Conservation (phyloP, 202 grass and related monocot species). For the Setaria viridis region DNA sequence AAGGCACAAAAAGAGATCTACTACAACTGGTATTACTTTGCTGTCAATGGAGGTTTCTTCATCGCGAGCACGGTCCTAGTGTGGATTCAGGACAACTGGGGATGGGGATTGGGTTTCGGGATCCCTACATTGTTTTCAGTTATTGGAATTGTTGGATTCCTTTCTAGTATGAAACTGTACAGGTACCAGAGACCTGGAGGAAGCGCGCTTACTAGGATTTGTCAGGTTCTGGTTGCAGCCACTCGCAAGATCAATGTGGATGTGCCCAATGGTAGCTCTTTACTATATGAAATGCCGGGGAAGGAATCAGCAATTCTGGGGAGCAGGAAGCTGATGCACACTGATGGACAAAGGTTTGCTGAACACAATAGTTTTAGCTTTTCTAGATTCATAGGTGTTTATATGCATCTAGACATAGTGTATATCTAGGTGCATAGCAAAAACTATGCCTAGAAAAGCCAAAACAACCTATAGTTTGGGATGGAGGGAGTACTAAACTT, state of each 20-base stretch:
- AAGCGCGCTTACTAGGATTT: conserved; percentile 63
- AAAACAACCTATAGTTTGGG: too few relatives aligned
- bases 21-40: conserved; percentile 50
- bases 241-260: conserved; percentile 55
- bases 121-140: conserved; percentile 66
- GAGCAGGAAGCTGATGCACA: conserved; percentile 78
- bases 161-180: conserved; percentile 58
- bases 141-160: conserved; percentile 58
- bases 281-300: conserved; percentile 61
- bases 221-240: conserved; percentile 69
- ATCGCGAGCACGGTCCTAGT: conserved; percentile 50
- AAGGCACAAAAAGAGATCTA: conserved; percentile 68
- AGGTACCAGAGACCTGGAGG: conserved; percentile 75
- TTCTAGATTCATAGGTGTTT: too few relatives aligned
- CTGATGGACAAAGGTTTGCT: conserved; percentile 57
- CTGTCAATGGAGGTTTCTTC: conserved; percentile 38
- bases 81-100: conserved; percentile 40
- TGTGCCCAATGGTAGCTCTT: conserved; percentile 45
- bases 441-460: too few relatives aligned
- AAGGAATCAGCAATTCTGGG: conserved; percentile 66
- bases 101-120: conserved; percentile 71
- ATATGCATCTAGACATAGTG: too few relatives aligned
- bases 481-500: background rate
- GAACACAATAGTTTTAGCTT: background rate
- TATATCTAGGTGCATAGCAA: too few relatives aligned